Evolutionary conservation across 2,329 filamentous ascomycete genomes (phyloP), one percentile per base, ranked within the genome.

Genomic region (Venturia carpophila): DNA sequence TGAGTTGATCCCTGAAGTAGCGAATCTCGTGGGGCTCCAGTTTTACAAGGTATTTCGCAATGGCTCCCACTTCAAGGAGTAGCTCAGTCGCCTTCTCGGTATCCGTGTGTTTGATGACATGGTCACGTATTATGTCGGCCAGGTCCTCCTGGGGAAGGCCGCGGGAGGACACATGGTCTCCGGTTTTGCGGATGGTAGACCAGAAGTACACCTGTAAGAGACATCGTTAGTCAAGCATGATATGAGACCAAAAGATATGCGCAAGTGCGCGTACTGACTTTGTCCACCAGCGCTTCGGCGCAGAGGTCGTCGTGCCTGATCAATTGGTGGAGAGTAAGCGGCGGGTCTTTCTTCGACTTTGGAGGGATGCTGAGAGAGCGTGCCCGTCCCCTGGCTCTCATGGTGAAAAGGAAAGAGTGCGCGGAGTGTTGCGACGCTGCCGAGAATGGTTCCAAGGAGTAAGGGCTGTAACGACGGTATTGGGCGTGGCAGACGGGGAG

Each of bases 161-260:
- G 68, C 94, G 87, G 7, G 89, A 91, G 0, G 91, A 84, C 71
- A 90, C 89, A 75, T 96, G 97, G 65, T 90, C 91, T 65, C 90
- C 87, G 72, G 97, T 96, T 78, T 99, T 99, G 69, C 93, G 92
- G 66, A 97, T 96, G 4, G 85, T 90, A 6, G 93, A 93, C 93
- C 94, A 97, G 80, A 94, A 99, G 77, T 90, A 97, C 11, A 91
- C 88, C 93, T 97, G 69, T 56, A 62, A 21, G 45, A 60, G 21
- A 34, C 24, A 55, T 65, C 64, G 43, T 67, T 70, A 56, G 64
- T 65, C 11, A 45, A 5, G 27, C 10, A 27, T 21, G 27, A 61
- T 49, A 64, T 13, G 56, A 19, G 34, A 17, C 3, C 15, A 52
- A 27, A 55, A 30, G 24, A 56, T 61, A 62, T 21, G 56, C 6